Evolutionary conservation across 768 basidiomycete genomes (phyloP), one percentile per base, ranked within the genome.

Genomic region (Lentinus tigrinus): DNA sequence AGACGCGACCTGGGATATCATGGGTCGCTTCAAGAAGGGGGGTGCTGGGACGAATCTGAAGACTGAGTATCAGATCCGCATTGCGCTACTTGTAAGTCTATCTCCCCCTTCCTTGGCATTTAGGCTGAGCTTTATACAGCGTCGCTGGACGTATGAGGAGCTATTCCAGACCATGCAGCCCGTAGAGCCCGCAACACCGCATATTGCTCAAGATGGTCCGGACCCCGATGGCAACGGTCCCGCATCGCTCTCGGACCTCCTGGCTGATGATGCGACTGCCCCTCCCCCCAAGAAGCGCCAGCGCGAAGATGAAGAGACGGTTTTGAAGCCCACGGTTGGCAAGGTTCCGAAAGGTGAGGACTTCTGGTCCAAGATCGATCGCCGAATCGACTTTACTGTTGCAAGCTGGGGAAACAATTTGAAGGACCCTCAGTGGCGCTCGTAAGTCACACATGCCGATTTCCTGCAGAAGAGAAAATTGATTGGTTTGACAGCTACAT

Each of bases 331-430:
- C 2, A 52, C 51, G 4, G 51, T 52, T 7, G 51, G 51, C 24
- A 52, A 37, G 39, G 38, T 40, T 1, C 51, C 51, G 2, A 52
- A 52, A n/a, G 51, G 51, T 2, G 51, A 52, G 27, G 51, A 52
- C 24, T 52, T 52, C 39, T 52, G 36, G 36, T 52, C 51, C 1
- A 52, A 52, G 51, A 52, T 52, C 1, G 51, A 52, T 14, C 27
- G 19, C 7, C 24, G 24, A 4, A n/a, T n/a, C 17, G 36, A 38
- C 4, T 37, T 17, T 6, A 40, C 21, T 14, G 11, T 39, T 1
- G 0, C 3, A 4, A 8, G 4, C 13, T 52, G 51, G 51, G 51
- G 51, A 1, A 3, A 26, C 2, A 52, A 40, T 26, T 13, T 37
- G 21, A 52, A 39, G 38, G 21, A 39, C 10, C 28, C 28, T 4